Evolutionary conservation across 805 yeast genomes (phyloP).

Genomic region (Yarrowia bubula): DNA sequence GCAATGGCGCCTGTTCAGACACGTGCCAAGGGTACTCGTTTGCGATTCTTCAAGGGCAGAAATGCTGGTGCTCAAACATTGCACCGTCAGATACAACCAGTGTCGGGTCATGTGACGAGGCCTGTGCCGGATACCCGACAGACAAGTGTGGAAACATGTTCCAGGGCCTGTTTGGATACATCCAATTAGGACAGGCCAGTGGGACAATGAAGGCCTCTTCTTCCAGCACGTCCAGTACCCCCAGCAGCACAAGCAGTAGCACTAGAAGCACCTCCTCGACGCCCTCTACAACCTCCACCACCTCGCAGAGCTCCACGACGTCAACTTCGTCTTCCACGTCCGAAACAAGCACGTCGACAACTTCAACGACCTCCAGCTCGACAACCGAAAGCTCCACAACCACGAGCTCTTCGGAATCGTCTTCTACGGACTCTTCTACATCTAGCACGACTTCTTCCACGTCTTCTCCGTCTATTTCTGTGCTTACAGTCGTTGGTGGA

Average conservation of each 20-base stretch:
- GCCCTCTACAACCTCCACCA: slow-evolving; percentile 27
- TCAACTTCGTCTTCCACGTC: slow-evolving; percentile 16
- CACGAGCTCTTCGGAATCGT: slow-evolving; percentile 31
- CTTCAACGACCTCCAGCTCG: slow-evolving; percentile 28
- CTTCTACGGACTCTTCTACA: slow-evolving; percentile 30
- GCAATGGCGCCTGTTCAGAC: slow-evolving; percentile 53
- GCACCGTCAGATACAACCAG: slow-evolving; percentile 47
- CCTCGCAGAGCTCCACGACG: background rate
- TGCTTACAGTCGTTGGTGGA: slow-evolving; percentile 35
- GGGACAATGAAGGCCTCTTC: slow-evolving; percentile 33
- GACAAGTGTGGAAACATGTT: slow-evolving; percentile 47
- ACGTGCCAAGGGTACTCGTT: slow-evolving; percentile 50
- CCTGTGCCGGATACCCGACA: slow-evolving; percentile 48
- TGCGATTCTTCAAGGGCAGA: slow-evolving; percentile 51
- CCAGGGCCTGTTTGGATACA: slow-evolving; percentile 54
- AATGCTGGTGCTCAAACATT: slow-evolving; percentile 63
- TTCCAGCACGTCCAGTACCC: background rate
- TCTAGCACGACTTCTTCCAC: slow-evolving; percentile 31
- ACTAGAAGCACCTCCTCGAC: slow-evolving; percentile 9
- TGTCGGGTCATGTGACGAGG: slow-evolving; percentile 37
- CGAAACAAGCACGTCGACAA: slow-evolving; percentile 7
- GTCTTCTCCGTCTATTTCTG: slow-evolving; percentile 31
- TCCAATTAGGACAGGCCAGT: slow-evolving; percentile 43
- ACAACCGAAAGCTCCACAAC: slow-evolving; percentile 29
- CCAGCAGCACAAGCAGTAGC: slow-evolving; percentile 27